Base-by-base conservation (phyloP, 2,329 filamentous ascomycete genomes). In the Paecilomyces niveus region DNA sequence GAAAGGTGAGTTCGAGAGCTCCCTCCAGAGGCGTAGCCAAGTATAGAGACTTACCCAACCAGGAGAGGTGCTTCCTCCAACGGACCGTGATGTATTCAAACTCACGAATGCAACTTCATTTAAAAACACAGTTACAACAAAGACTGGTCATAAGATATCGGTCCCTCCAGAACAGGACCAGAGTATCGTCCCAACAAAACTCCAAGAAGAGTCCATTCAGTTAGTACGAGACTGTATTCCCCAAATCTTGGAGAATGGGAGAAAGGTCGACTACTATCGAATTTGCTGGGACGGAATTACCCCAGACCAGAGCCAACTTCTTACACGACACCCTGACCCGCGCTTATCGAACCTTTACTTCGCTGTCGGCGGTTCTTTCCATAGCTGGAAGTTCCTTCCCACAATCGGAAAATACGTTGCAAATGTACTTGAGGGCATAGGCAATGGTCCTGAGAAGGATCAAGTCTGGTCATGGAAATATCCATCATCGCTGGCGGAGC, bases 301-400 rank as follows among this genome's bases (percentile, higher is more conserved):
- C 2, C 83, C 83, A 0, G 83, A 80, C 8, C 83, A 87, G 68
- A 84, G 87, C 66, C 85, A 85, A 64, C 74, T 88, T 56, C 81
- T 88, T 64, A 79, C 80, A 7, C 69, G 62, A 31, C 78, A 82
- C 66, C 79, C 83, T 2, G 76, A 83, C 60, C 70, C 76, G 5
- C 71, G 77, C 9, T 63, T 81, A 66, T 68, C 68, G 54, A 83
- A 83, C 59, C 70, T 88, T 13, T 86, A 81, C 68, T 68, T 89
- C 24, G 85, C 85, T 0, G 82, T 81, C 0, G 85, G 83, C 11
- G 85, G 85, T 1, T 86, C 83, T 11, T 85, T 87, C 62, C 85
- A 88, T 66, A 81, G 81, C 31, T 87, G 82, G 80, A 87, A 88
- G 68, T 86, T 89, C 65, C 73, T 88, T 26, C 85, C 85, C 0